Conservation (phyloP, 1,139 yeast species). For the Yamadazyma sp. region DNA sequence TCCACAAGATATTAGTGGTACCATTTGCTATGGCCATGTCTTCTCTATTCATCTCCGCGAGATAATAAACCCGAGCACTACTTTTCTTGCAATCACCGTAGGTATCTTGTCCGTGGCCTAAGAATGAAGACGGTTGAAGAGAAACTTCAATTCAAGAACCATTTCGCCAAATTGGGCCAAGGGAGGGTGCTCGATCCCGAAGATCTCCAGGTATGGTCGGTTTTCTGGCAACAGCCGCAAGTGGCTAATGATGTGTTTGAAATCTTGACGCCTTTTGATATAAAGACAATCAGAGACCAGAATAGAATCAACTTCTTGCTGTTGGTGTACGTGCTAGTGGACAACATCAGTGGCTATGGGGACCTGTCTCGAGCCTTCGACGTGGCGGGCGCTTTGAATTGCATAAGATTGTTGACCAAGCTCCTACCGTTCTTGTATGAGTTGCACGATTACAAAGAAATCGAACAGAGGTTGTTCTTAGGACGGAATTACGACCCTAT, state of each 20-base stretch:
- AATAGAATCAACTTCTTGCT: constrained; percentile 57
- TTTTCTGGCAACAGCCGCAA: constrained; percentile 32
- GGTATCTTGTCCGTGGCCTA: too few species aligned
- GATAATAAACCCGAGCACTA: not conserved
- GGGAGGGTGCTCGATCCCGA: constrained; percentile 44
- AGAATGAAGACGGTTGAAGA: constrained; percentile 75
- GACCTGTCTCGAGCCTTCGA: constrained; percentile 1
- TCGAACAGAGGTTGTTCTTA: constrained; percentile 44
- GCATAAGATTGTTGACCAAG: constrained; percentile 65
- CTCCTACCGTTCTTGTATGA: constrained; percentile 71
- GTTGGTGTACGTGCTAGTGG: constrained; percentile 45
- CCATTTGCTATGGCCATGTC: too few species aligned
- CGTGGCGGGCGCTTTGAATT: constrained; percentile 42
- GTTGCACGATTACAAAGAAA: constrained; percentile 30
- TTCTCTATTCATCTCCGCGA: constrained; percentile 1
- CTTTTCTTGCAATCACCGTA: not conserved
- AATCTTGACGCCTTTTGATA: constrained; percentile 55
- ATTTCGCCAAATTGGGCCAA: constrained; percentile 64
- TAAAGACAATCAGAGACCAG: constrained; percentile 57
- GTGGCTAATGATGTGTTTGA: constrained; percentile 53
- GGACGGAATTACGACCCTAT: constrained; percentile 11
- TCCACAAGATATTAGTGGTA: not conserved
- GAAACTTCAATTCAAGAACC: constrained; percentile 57
- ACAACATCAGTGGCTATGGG: constrained; percentile 27
- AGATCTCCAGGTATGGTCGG: constrained; percentile 54